Evolutionary conservation across 257 asterid species (phyloP).

Genomic region (Striga asiatica): DNA sequence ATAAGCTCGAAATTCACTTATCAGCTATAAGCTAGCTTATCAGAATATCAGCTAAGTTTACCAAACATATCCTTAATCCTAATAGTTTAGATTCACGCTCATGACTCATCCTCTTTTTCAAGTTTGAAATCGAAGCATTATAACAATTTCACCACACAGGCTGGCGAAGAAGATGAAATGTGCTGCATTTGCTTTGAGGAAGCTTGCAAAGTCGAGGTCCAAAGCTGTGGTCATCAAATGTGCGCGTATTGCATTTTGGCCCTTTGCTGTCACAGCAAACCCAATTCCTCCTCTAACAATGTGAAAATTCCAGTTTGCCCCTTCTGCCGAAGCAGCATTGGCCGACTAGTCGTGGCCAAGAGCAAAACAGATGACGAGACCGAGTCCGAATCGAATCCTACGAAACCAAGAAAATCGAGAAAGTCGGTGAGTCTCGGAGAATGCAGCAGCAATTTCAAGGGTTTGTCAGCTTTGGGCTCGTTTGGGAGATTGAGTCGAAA

Average conservation of each 20-base stretch:
- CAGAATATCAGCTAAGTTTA: too few species aligned
- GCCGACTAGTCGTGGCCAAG: conserved; percentile 38
- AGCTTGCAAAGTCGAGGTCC: conserved; percentile 56
- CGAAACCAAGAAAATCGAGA: conserved; percentile 37
- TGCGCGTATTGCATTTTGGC: conserved; percentile 72
- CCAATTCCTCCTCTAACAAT: conserved; percentile 26
- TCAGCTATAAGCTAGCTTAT: too few species aligned
- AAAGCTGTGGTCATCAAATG: conserved; percentile 72
- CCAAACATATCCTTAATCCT: too few species aligned
- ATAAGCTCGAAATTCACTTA: too few species aligned
- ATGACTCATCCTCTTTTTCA: background rate
- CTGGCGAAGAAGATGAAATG: conserved; percentile 35
- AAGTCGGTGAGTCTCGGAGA: conserved; percentile 35
- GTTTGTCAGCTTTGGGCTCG: conserved; percentile 45
- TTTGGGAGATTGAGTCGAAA: conserved; percentile 43
- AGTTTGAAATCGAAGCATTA: background rate
- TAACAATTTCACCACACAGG: conserved; percentile 26
- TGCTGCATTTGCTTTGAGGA: conserved; percentile 88
- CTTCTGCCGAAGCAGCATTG: conserved; percentile 61
- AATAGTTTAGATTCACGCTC: too few species aligned
- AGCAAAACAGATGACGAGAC: conserved; percentile 22
- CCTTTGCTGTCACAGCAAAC: conserved; percentile 61
- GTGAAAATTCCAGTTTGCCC: conserved; percentile 58
- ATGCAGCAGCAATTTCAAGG: conserved; percentile 53
- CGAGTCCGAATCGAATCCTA: conserved; percentile 35